Base-by-base conservation (phyloP, 208 protist genomes). In the Leishmania guyanensis region DNA sequence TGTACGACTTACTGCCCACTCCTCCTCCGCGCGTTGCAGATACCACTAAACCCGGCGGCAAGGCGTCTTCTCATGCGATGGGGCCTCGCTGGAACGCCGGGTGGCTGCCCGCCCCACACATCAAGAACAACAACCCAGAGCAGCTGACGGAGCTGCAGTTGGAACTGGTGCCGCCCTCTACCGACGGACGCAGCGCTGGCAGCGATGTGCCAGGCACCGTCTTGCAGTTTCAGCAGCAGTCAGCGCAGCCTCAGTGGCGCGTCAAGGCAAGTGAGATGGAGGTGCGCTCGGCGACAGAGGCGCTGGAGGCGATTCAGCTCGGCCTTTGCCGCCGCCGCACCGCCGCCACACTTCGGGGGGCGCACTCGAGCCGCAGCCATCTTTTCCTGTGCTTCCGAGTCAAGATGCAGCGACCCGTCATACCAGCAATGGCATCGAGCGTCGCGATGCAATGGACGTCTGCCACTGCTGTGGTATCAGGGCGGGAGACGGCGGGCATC, bases 1-100 rank as follows among this genome's bases (percentile, higher is more conserved):
- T 87, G 4, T 89, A 84, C 73, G 88, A 91, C 48, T 73, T 91
- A 17, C 81, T 91, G 50, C 85, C 77, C 8, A 17, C 53, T 5
- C 33, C 77, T 26, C 48, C 60, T 3, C 26, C 73, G 12, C 43
- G 22, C 5, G 39, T 29, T 36, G 29, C 58, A n/a, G 60, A 12
- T 22, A 76, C 68, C n/a, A 64, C 14, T 22, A 56, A 54, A 3
- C 12, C 33, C 8, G 33, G 20, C 1, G 53, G 53, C 14, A 50
- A 36, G 51, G 71, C 53, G 53, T 29, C 58, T 20, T 77, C 60
- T 1, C 76, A 62, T 48, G 82, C 77, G 50, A 53, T 56, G 39
- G 69, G 76, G 66, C 78, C 84, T 71, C 84, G 80, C 10, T 83
- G 82, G 82, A 82, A 85, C 48, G 71, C 77, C 48, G 82, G 77